Base-by-base conservation (phyloP, 2,329 filamentous ascomycete species). In the Neofusicoccum sp. region DNA sequence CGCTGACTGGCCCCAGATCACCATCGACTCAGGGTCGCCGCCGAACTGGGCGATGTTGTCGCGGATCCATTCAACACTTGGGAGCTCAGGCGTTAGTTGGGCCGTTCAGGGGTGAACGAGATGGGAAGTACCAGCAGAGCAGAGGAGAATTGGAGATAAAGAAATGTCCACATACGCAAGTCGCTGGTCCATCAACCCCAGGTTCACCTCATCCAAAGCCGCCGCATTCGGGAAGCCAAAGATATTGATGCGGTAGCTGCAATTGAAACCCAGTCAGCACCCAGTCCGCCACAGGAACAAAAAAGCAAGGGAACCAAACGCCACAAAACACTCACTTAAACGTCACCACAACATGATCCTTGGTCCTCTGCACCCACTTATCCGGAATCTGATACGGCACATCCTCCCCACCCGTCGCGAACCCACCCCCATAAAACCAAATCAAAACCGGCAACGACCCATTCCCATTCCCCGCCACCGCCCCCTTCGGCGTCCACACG, bases 31-130 rank as follows among this genome's bases (percentile, higher is more conserved):
- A 2, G 79, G 77, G 66, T 81, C 75, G 36, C 79, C 79, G 3
- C 79, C 79, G 60, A 81, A 81, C 37, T 76, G 78, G 61, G 67
- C 70, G 64, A 79, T 78, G 65, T 79, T 78, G 54, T 77, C 76
- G 64, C 74, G 76, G 7, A 78, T 68, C 77, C 77, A 79, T 28
- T 77, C 74, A 11, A 79, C 68, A 6, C 54, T 58, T 8, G 16
- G 22, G 22, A n/a, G 12, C 8, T 52, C 16, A 36, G 22, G 62
- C 9, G 34, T 39, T 28, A 4, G 8, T 16, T 37, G 7, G 28
- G 49, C 8, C 22, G 6, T 56, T 44, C 8, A 28, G 7, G 9
- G 44, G 71, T 48, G 41, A 28, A n/a, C 50, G 31, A 22, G 22
- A 39, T 4, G 33, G 36, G 41, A 49, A 36, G 36, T 36, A 64